These are phyloP conservation scores for Clitocybe nebularis DNA, from an alignment of 1,284 basidiomycete species.

Conservation along the genomic window DNA sequence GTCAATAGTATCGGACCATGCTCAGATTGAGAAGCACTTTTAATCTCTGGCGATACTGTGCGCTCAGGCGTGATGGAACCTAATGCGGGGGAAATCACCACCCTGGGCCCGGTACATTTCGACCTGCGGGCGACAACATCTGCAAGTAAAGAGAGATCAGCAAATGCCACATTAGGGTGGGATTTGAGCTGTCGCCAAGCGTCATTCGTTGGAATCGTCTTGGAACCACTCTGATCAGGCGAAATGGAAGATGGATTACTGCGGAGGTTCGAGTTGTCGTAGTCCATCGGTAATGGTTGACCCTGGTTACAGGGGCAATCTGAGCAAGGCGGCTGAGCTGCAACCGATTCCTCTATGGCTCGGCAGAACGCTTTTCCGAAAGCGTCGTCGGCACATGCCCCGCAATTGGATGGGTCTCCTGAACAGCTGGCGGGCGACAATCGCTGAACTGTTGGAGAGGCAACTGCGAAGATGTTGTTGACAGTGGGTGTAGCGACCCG, in stretches of 20 bases:
- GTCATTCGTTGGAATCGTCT: slow-evolving; percentile 76
- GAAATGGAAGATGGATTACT: slow-evolving; percentile 12
- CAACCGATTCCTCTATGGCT: slow-evolving; percentile 62
- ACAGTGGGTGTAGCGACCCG: slow-evolving; percentile 33
- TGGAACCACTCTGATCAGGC: slow-evolving; percentile 20
- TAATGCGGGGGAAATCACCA: slow-evolving; percentile 60
- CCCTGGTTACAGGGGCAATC: slow-evolving; percentile 44
- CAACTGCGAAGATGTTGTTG: slow-evolving; percentile 53
- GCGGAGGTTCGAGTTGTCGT: slow-evolving; percentile 25
- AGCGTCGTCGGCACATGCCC: slow-evolving; percentile 74
- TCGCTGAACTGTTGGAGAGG: slow-evolving; percentile 18
- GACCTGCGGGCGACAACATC: slow-evolving; percentile 85
- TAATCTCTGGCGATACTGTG: slow-evolving; percentile 28
- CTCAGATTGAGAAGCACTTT: slow-evolving; percentile 10
- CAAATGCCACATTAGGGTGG: slow-evolving; percentile 83
- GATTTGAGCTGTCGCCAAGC: slow-evolving; percentile 87
- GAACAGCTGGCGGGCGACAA: slow-evolving; percentile 30
- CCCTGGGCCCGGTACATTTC: slow-evolving; percentile 70
- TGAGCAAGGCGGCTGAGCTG: slow-evolving; percentile 44
- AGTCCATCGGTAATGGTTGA: slow-evolving; percentile 18
- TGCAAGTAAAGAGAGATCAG: slow-evolving; percentile 77
- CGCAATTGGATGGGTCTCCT: slow-evolving; percentile 59
- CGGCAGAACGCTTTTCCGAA: slow-evolving; percentile 87
- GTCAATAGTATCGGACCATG: slow-evolving; percentile 40
- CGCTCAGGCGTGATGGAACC: slow-evolving; percentile 46